Conservation (phyloP, 169 alveolate species). For the Perkinsus olseni region DNA sequence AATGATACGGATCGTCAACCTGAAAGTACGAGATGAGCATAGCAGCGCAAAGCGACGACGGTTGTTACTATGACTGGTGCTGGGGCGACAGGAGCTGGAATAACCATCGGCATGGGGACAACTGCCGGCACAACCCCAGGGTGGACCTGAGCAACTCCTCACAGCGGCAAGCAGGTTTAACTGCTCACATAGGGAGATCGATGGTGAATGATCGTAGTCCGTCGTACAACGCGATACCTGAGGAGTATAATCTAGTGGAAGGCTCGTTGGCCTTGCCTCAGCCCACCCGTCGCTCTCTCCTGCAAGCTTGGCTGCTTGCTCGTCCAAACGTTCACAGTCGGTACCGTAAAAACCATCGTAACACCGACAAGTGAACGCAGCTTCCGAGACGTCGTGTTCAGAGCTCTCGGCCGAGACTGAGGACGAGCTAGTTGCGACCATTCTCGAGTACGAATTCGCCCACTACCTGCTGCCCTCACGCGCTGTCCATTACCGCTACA, state of each 20-base stretch:
- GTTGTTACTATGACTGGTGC: not conserved
- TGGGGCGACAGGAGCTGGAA: not conserved
- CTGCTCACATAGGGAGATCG: not conserved
- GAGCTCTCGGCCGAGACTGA: not conserved
- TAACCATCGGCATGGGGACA: not conserved
- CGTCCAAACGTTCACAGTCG: not conserved
- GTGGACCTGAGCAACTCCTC: not conserved
- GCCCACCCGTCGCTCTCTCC: not conserved
- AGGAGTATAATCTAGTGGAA: too few relatives aligned
- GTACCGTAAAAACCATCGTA: not conserved
- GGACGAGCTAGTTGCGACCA: not conserved
- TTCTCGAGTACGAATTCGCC: not conserved
- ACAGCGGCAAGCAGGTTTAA: not conserved
- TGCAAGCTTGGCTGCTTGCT: not conserved
- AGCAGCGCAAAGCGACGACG: not conserved
- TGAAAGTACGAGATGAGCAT: not conserved
- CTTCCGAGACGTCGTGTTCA: not conserved
- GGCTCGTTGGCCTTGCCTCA: too few relatives aligned
- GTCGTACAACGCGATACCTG: not conserved
- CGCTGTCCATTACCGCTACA: not conserved
- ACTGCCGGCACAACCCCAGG: not conserved
- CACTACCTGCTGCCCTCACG: not conserved
- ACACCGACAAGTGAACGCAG: not conserved
- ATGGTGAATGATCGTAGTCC: not conserved
- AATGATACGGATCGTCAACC: not conserved